These are phyloP conservation scores for Arabidopsis thaliana DNA, from an alignment of 345 rosid species.

Conservation along the genomic window DNA sequence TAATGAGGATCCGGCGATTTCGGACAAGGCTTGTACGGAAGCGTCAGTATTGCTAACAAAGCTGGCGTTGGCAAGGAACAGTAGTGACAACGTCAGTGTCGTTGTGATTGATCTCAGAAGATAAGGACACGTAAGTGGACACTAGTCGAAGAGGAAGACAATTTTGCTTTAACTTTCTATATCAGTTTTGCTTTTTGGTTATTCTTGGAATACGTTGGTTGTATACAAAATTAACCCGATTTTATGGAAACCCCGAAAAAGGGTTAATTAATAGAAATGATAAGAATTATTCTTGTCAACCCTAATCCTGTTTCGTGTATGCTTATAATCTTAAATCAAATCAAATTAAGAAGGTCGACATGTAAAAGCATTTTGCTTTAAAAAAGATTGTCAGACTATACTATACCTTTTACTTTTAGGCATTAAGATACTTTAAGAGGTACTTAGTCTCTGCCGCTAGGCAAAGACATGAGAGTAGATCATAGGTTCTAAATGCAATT, in stretches of 20 bases:
- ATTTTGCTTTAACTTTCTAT: neutral
- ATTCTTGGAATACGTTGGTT: slow-evolving; percentile 22
- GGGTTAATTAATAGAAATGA: neutral
- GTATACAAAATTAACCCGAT: slow-evolving; percentile 9
- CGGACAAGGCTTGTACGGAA: slow-evolving; percentile 68
- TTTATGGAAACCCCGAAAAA: neutral
- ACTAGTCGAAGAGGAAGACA: slow-evolving; percentile 21
- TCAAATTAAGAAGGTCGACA: neutral
- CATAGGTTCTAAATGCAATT: neutral
- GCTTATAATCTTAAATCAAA: neutral
- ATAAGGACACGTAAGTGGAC: slow-evolving; percentile 29
- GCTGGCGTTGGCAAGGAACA: slow-evolving; percentile 77
- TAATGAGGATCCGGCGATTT: neutral
- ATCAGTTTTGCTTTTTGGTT: neutral
- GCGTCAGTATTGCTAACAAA: slow-evolving; percentile 83
- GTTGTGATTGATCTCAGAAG: slow-evolving; percentile 80
- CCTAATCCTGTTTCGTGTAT: neutral
- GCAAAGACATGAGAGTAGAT: slow-evolving; percentile 7
- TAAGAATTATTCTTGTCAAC: neutral
- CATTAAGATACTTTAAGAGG: neutral
- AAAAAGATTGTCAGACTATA: neutral
- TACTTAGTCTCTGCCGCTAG: slow-evolving; percentile 4
- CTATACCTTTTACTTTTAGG: too few species aligned
- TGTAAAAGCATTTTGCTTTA: neutral
- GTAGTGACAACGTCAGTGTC: slow-evolving; percentile 83